phyloP scores from a whole-genome alignment of 2,329 filamentous ascomycete species.

The Cadophora malorum region DNA sequence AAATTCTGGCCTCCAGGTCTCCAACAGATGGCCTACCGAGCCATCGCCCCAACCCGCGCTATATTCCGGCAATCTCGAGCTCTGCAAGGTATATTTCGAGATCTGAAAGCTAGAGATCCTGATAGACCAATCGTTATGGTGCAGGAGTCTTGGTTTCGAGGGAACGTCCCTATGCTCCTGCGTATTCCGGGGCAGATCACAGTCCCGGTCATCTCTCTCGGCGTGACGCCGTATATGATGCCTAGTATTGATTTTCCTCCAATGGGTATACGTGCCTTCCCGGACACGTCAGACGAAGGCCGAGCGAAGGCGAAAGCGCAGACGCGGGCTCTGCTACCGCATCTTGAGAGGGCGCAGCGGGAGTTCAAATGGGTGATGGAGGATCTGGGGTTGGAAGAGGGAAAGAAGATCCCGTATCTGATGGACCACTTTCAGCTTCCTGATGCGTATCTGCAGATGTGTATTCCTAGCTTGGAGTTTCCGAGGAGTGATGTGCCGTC shows the following conservation, averaged over 20 bases:
- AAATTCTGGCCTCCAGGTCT: neutral
- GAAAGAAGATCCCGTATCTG: neutral
- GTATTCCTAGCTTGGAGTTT: neutral
- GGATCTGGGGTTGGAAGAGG: neutral
- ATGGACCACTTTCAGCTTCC: neutral
- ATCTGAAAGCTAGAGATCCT: neutral
- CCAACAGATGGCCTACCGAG: neutral
- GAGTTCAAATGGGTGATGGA: neutral
- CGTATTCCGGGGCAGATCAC: neutral
- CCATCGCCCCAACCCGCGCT: neutral
- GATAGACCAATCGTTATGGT: neutral
- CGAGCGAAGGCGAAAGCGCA: neutral
- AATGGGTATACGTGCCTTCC: neutral
- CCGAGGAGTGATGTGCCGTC: neutral
- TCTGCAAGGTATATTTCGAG: neutral
- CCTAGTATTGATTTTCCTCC: neutral
- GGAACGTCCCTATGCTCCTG: neutral
- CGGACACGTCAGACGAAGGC: neutral
- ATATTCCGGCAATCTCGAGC: neutral
- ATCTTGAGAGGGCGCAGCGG: neutral
- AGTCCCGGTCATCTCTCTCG: neutral
- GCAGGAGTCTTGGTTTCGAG: neutral
- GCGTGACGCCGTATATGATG: neutral
- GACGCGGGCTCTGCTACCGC: neutral
- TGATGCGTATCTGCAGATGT: neutral